Conservation (phyloP, 2,329 filamentous ascomycete species). For the Colletotrichum plurivorum region DNA sequence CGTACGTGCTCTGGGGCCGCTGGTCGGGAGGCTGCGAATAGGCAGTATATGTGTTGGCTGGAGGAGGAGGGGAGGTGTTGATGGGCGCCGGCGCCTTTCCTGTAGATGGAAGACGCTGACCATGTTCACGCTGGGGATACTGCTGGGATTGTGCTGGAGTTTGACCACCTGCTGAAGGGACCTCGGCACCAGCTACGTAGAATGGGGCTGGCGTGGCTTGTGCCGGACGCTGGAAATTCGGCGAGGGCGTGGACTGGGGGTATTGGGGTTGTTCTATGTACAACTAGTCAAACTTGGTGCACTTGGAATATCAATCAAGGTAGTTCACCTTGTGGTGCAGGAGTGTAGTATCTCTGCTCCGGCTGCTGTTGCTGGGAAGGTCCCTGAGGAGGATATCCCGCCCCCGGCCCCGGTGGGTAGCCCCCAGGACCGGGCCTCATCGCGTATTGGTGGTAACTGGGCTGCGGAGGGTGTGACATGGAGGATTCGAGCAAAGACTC, state of each 20-base stretch:
- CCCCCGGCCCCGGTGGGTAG: slow-evolving; percentile 53
- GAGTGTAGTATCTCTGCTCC: slow-evolving; percentile 75
- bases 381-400: slow-evolving; percentile 58
- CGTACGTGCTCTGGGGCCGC: slow-evolving; percentile 77
- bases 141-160: slow-evolving; percentile 56
- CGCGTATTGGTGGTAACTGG: slow-evolving; percentile 79
- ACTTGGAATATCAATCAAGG: slow-evolving; percentile 38
- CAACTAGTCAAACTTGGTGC: slow-evolving; percentile 47
- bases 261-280: slow-evolving; percentile 61
- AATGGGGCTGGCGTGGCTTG: slow-evolving; percentile 71
- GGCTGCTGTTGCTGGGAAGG: slow-evolving; percentile 49
- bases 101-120: slow-evolving; percentile 62
- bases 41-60: slow-evolving; percentile 62
- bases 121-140: slow-evolving; percentile 66
- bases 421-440: slow-evolving; percentile 66
- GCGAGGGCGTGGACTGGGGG: slow-evolving; percentile 62
- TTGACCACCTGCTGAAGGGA: slow-evolving; percentile 57
- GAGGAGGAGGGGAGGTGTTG: slow-evolving; percentile 67
- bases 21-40: slow-evolving; percentile 65
- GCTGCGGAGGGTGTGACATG: slow-evolving; percentile 92
- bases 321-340: slow-evolving; percentile 65
- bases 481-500: slow-evolving; percentile 95
- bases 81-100: slow-evolving; percentile 65
- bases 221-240: slow-evolving; percentile 69
- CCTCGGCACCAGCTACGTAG: slow-evolving; percentile 73